Conservation (phyloP, 352 stramenopile species). For the Thraustochytrium sp. region DNA sequence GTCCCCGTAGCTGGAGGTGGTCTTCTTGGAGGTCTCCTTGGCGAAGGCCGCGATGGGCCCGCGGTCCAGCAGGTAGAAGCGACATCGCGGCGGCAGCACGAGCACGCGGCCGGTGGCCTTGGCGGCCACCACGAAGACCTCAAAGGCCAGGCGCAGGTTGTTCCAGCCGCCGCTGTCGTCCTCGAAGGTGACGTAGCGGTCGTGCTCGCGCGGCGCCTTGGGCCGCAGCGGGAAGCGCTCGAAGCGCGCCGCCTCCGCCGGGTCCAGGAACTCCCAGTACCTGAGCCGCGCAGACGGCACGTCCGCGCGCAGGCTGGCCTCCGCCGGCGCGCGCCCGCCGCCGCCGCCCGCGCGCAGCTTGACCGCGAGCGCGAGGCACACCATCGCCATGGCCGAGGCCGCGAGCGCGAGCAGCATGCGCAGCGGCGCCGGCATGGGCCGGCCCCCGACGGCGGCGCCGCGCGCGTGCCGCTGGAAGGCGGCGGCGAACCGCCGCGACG, state of each 20-base stretch:
- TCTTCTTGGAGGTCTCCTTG: conserved; percentile 38
- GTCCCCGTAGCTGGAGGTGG: not conserved
- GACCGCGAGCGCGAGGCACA: too few species aligned
- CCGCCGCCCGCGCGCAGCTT: too few species aligned
- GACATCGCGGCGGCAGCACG: conserved; percentile 64
- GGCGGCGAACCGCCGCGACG: not conserved
- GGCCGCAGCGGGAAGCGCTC: not conserved
- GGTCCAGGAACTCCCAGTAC: conserved; percentile 10
- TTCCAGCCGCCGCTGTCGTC: conserved; percentile 74
- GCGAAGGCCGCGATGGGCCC: conserved; percentile 27
- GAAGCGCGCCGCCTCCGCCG: not conserved
- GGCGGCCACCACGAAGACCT: conserved; percentile 66
- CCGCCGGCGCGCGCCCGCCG: too few species aligned
- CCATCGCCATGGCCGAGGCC: too few species aligned
- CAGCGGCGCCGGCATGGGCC: too few species aligned
- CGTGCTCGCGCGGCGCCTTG: not conserved
- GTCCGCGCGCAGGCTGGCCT: too few species aligned
- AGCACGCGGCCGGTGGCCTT: conserved; percentile 67
- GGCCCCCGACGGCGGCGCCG: not conserved
- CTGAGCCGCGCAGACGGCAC: not conserved
- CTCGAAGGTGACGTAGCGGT: conserved; percentile 75
- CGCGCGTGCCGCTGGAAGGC: not conserved
- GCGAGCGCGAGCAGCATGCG: too few species aligned
- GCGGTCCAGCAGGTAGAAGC: conserved; percentile 63
- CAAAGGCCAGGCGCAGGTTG: conserved; percentile 77